Evolutionary conservation across 2,329 filamentous ascomycete genomes (phyloP).

Genomic region (Epichloe brachyelytri): DNA sequence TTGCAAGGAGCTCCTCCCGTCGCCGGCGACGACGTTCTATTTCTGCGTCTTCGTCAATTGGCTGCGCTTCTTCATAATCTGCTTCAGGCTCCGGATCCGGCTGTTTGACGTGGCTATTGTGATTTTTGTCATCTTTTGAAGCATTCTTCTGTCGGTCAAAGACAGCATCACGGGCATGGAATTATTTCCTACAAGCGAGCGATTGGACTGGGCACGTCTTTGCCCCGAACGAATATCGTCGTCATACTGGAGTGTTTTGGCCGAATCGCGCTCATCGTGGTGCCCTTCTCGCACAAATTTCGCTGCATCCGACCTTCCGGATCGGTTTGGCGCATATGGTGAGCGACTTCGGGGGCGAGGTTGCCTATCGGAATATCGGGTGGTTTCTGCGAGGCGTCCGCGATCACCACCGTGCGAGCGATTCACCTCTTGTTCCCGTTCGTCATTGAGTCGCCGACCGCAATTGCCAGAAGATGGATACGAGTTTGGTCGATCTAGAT

Average conservation of each 20-base stretch:
- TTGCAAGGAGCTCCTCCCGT: constrained; percentile 74
- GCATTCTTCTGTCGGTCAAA: constrained; percentile 53
- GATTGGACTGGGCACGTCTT: constrained; percentile 47
- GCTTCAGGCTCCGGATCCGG: constrained; percentile 23
- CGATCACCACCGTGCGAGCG: constrained; percentile 11
- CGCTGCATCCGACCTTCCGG: constrained; percentile 23
- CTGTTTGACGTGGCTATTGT: constrained; percentile 5
- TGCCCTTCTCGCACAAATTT: constrained; percentile 18
- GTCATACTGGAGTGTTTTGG: constrained; percentile 6
- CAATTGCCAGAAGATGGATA: constrained; percentile 4
- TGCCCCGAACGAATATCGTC: constrained; percentile 5
- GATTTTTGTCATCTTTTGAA: constrained; percentile 6
- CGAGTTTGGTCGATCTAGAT: constrained; percentile 39
- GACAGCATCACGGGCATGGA: constrained; percentile 46
- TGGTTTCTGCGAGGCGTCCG: constrained; percentile 24
- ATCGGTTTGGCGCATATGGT: constrained; percentile 28
- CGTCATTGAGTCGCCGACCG: constrained; percentile 16
- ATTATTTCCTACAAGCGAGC: constrained; percentile 45
- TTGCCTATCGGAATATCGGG: constrained; percentile 34
- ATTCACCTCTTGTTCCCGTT: constrained; percentile 25
- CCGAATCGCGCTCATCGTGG: constrained; percentile 1
- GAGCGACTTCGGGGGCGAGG: constrained; percentile 42
- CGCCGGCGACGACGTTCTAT: constrained; percentile 76
- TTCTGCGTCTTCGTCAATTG: constrained; percentile 68
- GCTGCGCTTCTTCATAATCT: constrained; percentile 41